Percentiles rank a stretch among this genome's conserved stretches.
These are phyloP conservation scores for Leccinellum luteum DNA, from an alignment of 768 basidiomycete species.

Conservation along the genomic window DNA sequence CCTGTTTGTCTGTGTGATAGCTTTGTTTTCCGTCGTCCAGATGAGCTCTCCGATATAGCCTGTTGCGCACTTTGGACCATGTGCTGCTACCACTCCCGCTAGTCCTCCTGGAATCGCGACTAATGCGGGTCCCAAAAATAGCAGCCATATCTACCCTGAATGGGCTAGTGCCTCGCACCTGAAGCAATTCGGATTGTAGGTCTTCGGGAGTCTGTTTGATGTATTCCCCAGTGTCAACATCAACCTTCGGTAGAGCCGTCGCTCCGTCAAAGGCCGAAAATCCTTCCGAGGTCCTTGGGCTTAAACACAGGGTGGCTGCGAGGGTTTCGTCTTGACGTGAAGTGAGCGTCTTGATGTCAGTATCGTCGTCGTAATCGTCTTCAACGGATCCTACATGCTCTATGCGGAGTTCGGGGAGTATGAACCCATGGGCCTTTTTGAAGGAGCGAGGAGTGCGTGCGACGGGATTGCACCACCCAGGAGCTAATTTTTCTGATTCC, in stretches of 20 bases:
- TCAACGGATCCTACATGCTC: constrained; percentile 13
- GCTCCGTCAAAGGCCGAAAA: constrained; percentile 1
- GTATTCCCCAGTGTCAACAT: constrained; percentile 5
- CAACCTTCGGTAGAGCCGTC: constrained; percentile 1
- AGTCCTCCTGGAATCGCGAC: constrained; percentile 21
- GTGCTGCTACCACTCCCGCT: constrained; percentile 25
- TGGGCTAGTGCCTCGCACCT: constrained; percentile 43
- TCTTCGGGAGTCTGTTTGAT: constrained; percentile 1
- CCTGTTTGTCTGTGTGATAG: constrained; percentile 11
- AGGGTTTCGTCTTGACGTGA: constrained; percentile 34
- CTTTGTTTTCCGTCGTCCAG: constrained; percentile 28
- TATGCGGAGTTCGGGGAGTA: constrained; percentile 21
- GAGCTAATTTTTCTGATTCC: constrained; percentile 34
- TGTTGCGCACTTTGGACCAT: constrained; percentile 31
- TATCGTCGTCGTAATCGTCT: constrained; percentile 24
- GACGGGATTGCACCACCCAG: constrained; percentile 30
- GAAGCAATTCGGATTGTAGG: constrained; percentile 27
- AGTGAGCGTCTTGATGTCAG: constrained; percentile 31
- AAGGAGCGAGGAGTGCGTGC: constrained; percentile 15
- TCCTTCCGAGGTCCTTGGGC: constrained; percentile 43
- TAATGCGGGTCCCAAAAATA: constrained; percentile 21
- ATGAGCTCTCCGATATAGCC: constrained; percentile 31
- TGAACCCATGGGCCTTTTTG: constrained; percentile 13
- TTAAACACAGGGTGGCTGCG: constrained; percentile 43
- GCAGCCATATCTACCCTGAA: constrained; percentile 43